Conservation (phyloP, 2,329 filamentous ascomycete genomes). For the Fusarium xylarioides region DNA sequence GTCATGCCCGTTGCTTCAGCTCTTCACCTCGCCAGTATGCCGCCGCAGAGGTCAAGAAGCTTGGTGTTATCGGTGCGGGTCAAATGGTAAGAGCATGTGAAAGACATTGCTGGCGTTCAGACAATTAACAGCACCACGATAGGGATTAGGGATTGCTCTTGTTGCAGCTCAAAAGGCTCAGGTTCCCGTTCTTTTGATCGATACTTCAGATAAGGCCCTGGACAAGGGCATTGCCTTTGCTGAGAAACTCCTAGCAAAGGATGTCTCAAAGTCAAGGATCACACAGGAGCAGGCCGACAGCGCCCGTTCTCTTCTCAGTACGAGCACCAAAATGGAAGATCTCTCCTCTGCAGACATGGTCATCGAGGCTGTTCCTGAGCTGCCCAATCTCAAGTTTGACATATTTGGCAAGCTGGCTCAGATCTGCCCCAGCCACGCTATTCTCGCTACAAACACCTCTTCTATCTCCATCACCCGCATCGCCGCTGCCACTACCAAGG, state of each 20-base stretch:
- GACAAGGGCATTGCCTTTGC: constrained; percentile 92
- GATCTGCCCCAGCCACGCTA: constrained; percentile 83
- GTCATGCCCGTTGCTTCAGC: constrained; percentile 71
- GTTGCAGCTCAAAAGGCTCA: constrained; percentile 87
- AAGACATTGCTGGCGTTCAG: not conserved
- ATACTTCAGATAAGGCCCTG: constrained; percentile 83
- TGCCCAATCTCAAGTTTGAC: constrained; percentile 83
- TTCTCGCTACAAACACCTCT: constrained; percentile 98
- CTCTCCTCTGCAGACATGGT: constrained; percentile 92
- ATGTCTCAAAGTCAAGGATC: constrained; percentile 87
- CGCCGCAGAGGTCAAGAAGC: constrained; percentile 77
- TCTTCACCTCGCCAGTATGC: constrained; percentile 67
- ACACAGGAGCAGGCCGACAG: constrained; percentile 82
- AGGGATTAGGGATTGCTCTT: constrained; percentile 96
- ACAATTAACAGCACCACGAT: constrained; percentile 24
- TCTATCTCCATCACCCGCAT: constrained; percentile 98
- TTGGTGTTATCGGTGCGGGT: constrained; percentile 93
- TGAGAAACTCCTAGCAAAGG: constrained; percentile 91
- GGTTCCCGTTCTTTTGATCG: constrained; percentile 86
- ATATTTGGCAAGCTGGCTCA: constrained; percentile 87
- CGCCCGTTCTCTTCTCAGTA: constrained; percentile 72
- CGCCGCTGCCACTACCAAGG: constrained; percentile 81
- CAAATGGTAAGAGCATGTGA: constrained; percentile 81
- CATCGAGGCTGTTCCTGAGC: constrained; percentile 96
- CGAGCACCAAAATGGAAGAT: constrained; percentile 78